Evolutionary conservation across 371 early-diverging fungal species (phyloP), one percentile per base, ranked within the genome.

Genomic region (Mortierella sp.): DNA sequence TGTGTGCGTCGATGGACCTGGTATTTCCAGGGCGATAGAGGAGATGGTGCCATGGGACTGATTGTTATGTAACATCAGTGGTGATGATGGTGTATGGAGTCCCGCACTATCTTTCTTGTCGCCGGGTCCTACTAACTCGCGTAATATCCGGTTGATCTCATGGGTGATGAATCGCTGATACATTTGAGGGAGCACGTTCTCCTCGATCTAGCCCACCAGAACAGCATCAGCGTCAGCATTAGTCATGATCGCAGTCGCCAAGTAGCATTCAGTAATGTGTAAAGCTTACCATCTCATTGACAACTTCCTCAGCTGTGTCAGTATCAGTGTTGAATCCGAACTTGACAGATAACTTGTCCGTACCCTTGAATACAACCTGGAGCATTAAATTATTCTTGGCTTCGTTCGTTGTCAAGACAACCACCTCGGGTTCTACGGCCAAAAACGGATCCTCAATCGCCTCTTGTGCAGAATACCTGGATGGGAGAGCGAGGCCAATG

Each of bases 231-330:
- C 28, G 46, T 49, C 17, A 54, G 19, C 46, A 10, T 21, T 47
- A 29, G 44, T 19, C 44, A 43, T 17, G n/a, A 43, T 4, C 16
- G 16, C 16, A 5, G 5, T 43, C 19, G 5, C 19, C 5, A 4
- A 5, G 19, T 16, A 16, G 3, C 5, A 43, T 19, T 19, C 21
- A 22, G 22, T 49, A 22, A 28, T 17, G 0, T n/a, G 28, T 7
- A 50, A 14, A 12, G 51, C 54, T 40, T 34, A 66, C 91, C 95
- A 96, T 95, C 79, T 96, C 97, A 41, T 87, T 88, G 10, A 94
- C 94, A 9, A 96, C 95, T 65, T 91, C 91, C 58, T 95, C 95
- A 1, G 95, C 94, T 7, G 96, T 96, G 63, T 96, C 97, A 8
- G 86, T 89, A 40, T 92, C 90, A 9, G 88, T 85, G 76, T 95